Conservation (phyloP, 139 green algal species). For the Asterochloris erici region DNA sequence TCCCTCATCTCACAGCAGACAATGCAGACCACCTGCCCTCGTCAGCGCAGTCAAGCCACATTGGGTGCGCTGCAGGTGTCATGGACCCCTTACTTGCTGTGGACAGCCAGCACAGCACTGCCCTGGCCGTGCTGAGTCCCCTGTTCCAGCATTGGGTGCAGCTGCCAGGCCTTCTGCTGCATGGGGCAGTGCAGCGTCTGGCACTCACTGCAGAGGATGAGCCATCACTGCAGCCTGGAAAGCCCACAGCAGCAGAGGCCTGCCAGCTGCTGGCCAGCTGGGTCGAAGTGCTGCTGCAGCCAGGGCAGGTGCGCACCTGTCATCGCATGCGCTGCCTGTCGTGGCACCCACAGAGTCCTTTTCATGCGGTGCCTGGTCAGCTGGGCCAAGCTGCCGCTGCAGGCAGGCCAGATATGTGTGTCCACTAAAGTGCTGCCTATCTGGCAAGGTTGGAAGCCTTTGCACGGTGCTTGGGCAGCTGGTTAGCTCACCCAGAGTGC, state of each 20-base stretch:
- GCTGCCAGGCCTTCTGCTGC: constrained; percentile 31
- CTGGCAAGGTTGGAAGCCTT: neutral
- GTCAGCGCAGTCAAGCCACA: neutral
- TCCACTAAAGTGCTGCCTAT: neutral
- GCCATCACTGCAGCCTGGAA: neutral
- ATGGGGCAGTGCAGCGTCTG: constrained; percentile 24
- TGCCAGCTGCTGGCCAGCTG: neutral
- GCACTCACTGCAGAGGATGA: neutral
- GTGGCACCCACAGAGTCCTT: neutral
- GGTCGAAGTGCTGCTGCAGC: neutral
- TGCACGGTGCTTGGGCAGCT: too few species aligned
- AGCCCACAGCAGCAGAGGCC: neutral
- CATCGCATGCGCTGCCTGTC: neutral
- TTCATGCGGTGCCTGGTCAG: neutral
- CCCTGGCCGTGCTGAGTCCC: constrained; percentile 15
- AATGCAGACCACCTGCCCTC: neutral
- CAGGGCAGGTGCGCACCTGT: neutral
- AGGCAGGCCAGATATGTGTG: neutral
- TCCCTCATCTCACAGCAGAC: neutral
- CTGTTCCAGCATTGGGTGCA: constrained; percentile 24
- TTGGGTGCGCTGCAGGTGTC: neutral
- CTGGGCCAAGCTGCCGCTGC: neutral
- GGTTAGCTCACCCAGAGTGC: too few species aligned
- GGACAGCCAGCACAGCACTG: neutral
- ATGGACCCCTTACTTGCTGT: neutral